Percentiles rank a stretch among this genome's conserved stretches.
phyloP scores from a whole-genome alignment of 306 rosid genomes.

The Ziziphus jujuba region DNA sequence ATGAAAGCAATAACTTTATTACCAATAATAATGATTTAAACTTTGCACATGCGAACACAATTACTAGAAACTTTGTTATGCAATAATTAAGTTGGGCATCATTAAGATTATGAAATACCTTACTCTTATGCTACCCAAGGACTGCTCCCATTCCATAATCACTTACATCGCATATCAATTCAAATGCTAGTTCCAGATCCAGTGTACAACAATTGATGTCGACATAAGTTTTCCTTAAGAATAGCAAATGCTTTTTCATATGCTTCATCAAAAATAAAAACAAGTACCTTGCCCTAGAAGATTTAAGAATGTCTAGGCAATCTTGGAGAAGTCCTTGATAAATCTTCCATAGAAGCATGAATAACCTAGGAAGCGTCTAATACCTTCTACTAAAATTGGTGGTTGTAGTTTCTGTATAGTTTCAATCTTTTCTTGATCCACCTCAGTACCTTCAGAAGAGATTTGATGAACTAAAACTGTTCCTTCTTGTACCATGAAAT shows the following conservation, averaged over 20 bases:
- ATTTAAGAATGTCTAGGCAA: too few species aligned
- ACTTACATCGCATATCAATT: too few species aligned
- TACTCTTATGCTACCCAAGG: not conserved
- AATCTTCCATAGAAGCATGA: too few species aligned
- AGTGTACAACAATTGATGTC: not conserved
- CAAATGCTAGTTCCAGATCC: not conserved
- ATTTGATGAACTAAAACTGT: not conserved
- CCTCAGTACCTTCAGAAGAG: not conserved
- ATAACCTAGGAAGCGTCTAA: too few species aligned
- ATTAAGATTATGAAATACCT: not conserved
- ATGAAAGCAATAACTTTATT: too few species aligned
- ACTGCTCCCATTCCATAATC: not conserved
- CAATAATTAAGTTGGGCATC: not conserved
- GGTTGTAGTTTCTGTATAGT: not conserved
- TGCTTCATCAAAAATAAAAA: not conserved
- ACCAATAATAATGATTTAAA: too few species aligned
- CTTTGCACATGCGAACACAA: too few species aligned
- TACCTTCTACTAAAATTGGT: too few species aligned
- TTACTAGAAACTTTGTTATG: too few species aligned
- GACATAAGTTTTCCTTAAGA: not conserved
- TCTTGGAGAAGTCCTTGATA: too few species aligned
- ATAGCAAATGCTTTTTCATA: not conserved
- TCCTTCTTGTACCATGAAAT: not conserved
- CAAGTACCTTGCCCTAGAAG: not conserved
- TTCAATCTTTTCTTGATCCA: not conserved